Conservation (phyloP, 192 early-diverging fungal species). For the Phlyctochytrium planicorne region DNA sequence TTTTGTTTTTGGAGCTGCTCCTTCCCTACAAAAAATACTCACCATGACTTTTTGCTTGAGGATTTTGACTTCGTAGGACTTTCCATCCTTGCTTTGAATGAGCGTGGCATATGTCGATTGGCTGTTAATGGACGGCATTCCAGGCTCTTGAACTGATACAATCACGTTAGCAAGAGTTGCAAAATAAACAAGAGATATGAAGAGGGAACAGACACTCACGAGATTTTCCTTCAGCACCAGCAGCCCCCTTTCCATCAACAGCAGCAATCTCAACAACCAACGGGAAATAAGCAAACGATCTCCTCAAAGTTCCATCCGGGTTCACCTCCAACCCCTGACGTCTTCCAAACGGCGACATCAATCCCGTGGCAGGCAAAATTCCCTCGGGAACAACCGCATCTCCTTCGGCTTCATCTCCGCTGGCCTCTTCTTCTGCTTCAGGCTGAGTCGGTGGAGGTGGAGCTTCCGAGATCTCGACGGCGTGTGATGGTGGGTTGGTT, state of each 20-base stretch:
- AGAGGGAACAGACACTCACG: slow-evolving; percentile 9
- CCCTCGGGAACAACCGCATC: too few relatives aligned
- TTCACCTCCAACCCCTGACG: background rate
- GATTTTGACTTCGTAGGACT: slow-evolving; percentile 14
- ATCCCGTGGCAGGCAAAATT: background rate
- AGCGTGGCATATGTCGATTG: slow-evolving; percentile 23
- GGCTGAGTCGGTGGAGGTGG: too few relatives aligned
- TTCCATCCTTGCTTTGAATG: slow-evolving; percentile 2
- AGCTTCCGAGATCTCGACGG: too few relatives aligned
- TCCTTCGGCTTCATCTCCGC: too few relatives aligned
- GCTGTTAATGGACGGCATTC: slow-evolving; percentile 5
- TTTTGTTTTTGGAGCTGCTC: too few relatives aligned
- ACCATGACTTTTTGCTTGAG: slow-evolving; percentile 25
- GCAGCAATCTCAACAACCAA: slow-evolving; percentile 19
- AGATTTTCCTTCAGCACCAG: background rate
- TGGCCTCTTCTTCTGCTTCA: too few relatives aligned
- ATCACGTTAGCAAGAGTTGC: background rate
- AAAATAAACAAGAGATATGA: background rate
- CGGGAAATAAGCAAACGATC: slow-evolving; percentile 14
- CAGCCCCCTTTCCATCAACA: background rate
- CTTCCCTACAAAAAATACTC: too few relatives aligned
- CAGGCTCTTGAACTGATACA: slow-evolving; percentile 7
- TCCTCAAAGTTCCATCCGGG: background rate
- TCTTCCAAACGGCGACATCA: background rate
- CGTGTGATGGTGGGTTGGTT: too few relatives aligned